Conservation (phyloP, 768 basidiomycete species). For the Hemileccinum rubropunctum region DNA sequence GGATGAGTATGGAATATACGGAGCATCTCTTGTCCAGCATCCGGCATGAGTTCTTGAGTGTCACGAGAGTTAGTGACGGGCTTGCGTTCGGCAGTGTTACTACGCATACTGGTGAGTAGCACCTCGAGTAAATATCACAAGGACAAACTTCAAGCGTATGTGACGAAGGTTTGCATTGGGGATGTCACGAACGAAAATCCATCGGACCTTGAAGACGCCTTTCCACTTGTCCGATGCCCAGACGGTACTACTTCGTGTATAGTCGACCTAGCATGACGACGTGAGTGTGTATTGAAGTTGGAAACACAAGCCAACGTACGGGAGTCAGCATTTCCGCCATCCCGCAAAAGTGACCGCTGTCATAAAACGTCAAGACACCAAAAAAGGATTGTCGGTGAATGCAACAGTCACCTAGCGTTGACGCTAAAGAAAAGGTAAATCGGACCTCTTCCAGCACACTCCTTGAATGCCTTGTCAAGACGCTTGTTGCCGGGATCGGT, state of each 20-base stretch:
- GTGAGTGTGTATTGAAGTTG: background rate
- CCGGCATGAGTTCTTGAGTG: constrained; percentile 93
- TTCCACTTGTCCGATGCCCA: constrained; percentile 99
- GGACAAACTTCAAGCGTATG: constrained; percentile 73
- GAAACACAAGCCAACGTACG: constrained; percentile 40
- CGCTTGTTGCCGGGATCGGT: constrained; percentile 97
- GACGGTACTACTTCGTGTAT: constrained; percentile 90
- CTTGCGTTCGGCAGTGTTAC: constrained; percentile 97
- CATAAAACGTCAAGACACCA: constrained; percentile 9
- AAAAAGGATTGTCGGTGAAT: background rate
- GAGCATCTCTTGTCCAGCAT: constrained; percentile 96
- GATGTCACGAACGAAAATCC: constrained; percentile 97
- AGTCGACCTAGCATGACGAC: constrained; percentile 63
- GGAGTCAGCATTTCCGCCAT: constrained; percentile 98
- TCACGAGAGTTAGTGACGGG: constrained; percentile 98
- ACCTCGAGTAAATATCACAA: constrained; percentile 1
- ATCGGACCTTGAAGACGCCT: constrained; percentile 96
- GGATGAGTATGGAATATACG: constrained; percentile 94
- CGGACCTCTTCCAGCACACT: constrained; percentile 86
- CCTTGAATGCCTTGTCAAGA: constrained; percentile 96
- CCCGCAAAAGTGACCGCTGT: constrained; percentile 94
- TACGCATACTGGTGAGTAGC: constrained; percentile 32
- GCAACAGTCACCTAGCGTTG: constrained; percentile 69
- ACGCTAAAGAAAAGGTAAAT: constrained; percentile 99
- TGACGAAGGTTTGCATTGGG: constrained; percentile 87